Percentiles rank a stretch among this genome's conserved stretches.
These are phyloP conservation scores for Pseudocercospora fijiensis DNA, from an alignment of 2,329 filamentous ascomycete species.

Conservation along the genomic window DNA sequence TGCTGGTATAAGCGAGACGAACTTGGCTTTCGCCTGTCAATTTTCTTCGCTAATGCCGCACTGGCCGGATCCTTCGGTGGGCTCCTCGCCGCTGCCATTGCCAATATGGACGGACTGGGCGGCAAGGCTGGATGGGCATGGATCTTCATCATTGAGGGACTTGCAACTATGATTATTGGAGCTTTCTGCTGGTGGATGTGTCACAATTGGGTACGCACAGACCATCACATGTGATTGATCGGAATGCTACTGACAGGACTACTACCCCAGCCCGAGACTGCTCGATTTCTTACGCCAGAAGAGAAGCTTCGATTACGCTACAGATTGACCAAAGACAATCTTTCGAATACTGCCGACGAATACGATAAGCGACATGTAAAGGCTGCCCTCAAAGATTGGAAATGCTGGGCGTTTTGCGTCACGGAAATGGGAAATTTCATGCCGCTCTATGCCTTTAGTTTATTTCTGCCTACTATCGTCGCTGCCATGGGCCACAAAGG, in stretches of 20 bases:
- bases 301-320: conserved; percentile 26
- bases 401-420: conserved; percentile 67
- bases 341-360: conserved; percentile 40
- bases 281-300: conserved; percentile 56
- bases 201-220: conserved; percentile 52
- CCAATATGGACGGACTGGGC: conserved; percentile 65
- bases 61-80: conserved; percentile 76
- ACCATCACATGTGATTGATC: background rate
- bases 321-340: conserved; percentile 27
- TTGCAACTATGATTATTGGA: conserved; percentile 62
- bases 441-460: conserved; percentile 34
- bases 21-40: conserved; percentile 72
- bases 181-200: conserved; percentile 31
- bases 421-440: conserved; percentile 65
- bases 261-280: conserved; percentile 49
- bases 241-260: background rate
- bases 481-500: conserved; percentile 48
- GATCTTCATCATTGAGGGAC: conserved; percentile 57
- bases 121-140: conserved; percentile 46
- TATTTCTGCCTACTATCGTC: conserved; percentile 70
- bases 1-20: conserved; percentile 81
- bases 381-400: conserved; percentile 67
- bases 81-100: conserved; percentile 69
- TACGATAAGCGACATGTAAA: conserved; percentile 28
- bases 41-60: conserved; percentile 81